Base-by-base conservation (phyloP, 805 yeast species). In the Zygosaccharomyces pseudorouxii region DNA sequence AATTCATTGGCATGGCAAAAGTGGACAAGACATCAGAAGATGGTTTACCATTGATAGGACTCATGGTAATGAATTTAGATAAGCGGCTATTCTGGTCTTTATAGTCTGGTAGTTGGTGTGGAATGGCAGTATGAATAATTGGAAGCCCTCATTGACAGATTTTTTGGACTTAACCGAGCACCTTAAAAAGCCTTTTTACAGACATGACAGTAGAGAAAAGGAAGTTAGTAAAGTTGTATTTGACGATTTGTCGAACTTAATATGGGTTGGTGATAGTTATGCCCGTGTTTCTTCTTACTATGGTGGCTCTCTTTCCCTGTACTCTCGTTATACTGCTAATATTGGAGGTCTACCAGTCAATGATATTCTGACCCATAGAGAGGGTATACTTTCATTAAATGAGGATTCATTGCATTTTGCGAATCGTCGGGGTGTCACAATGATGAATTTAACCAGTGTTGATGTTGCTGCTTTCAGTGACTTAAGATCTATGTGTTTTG, bases 181-280 rank as follows among this genome's bases (percentile, higher is more conserved):
- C 51, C 48, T 66, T 38, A 54, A 59, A 36, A 66, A 63, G 45
- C 66, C 69, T 10, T 64, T 60, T 42, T 54, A 61, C 40, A 53
- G 64, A 22, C 64, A 57, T 46, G 70, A 66, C 47, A 61, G 58
- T 33, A 62, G 58, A 39, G 62, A 60, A n/a, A 66, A 66, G 49
- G 56, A 59, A 31, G 55, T 57, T 4, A 63, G 64, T 2, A 60
- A 59, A 28, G 49, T 79, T 6, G 65, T 67, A 3, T 89, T 89
- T 64, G 97, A 90, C 67, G 75, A 75, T 31, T 69, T 76, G n/a
- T 78, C 81, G 50, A 93, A 90, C 56, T 70, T 93, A 39, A 62
- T 90, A 1, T 92, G 98, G 98, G 74, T 83, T 1, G 96, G 95
- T 14, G 93, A 87, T 30, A 56, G 71, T 1, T 74, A 71, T 33